Evolutionary conservation across 257 asterid genomes (phyloP), one percentile per base, ranked within the genome.

Genomic region (Solanum chilense): DNA sequence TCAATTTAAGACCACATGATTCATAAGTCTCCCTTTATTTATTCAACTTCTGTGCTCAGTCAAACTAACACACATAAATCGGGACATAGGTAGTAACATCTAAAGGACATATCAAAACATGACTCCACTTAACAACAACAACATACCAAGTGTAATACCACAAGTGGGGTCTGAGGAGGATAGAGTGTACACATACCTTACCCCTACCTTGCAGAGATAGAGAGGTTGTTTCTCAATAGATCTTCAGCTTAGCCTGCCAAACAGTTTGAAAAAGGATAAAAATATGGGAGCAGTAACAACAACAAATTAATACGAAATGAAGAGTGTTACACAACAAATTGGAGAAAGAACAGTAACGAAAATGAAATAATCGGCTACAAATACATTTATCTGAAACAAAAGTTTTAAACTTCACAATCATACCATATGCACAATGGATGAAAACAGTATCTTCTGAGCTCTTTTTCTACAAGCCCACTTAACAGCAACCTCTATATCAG

Each of bases 401-500:
- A 41, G 35, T 42, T 76, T 13, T 42, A 4, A 77, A 77, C 3
- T 77, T 77, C 41, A 77, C 39, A 77, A 77, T 44, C 74, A 90
- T 94, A 95, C 99, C 99, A 93, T 94, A 93, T 15, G 99, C 98
- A 91, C 98, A 97, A 42, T 97, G 99, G 85, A 97, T 88, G 69
- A 96, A 95, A 14, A 95, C 78, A 9, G 98, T 75, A 64, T 74
- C 1, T 93, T 92, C 88, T 90, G 98, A 92, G 97, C 92, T 85
- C 98, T 93, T 92, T 95, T 95, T 90, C 97, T 90, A 86, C 95
- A 93, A 92, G 97, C 98, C 99, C 98, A 97, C 71, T 94, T 97
- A 70, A 97, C 99, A 41, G 98, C 99, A 69, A 84, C 86, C 92
- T 95, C 99, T 47, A 97, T 95, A 86, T 95, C 95, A 41, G 90